Conservation (phyloP, 352 stramenopile species). For the Globisporangium iwayamae region DNA sequence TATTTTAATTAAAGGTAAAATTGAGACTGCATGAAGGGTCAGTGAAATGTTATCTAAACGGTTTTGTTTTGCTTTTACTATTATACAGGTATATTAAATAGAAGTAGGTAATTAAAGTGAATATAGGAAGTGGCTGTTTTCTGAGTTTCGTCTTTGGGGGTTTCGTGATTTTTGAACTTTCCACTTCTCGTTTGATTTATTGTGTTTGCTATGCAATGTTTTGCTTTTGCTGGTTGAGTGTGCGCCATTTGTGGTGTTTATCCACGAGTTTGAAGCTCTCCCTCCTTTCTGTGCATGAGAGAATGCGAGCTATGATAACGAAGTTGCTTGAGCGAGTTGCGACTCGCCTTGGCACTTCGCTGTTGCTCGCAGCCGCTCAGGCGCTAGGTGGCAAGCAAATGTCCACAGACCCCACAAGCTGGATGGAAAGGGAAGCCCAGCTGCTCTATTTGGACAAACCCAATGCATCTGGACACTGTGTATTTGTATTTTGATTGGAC, state of each 20-base stretch:
- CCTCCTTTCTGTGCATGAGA: too few relatives aligned
- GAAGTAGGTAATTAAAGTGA: neutral
- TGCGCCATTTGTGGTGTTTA: too few relatives aligned
- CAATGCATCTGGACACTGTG: too few relatives aligned
- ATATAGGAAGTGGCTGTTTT: neutral
- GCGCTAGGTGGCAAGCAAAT: neutral
- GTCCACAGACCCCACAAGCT: neutral
- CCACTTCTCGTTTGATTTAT: neutral
- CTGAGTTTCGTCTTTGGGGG: neutral
- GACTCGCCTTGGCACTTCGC: too few relatives aligned
- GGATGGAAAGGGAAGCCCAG: neutral
- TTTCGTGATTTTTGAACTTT: conserved; percentile 1
- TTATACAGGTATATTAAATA: neutral
- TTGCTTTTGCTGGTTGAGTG: neutral
- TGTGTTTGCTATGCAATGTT: neutral
- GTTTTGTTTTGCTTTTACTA: neutral
- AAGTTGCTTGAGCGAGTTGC: too few relatives aligned
- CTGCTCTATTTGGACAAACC: neutral
- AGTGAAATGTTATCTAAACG: too few relatives aligned
- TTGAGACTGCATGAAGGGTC: neutral
- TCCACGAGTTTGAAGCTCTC: too few relatives aligned
- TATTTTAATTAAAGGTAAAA: neutral
- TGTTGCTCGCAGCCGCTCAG: neutral
- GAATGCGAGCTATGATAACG: too few relatives aligned
- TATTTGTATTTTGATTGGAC: too few relatives aligned